Evolutionary conservation across 352 stramenopile genomes (phyloP).

Genomic region (Phytophthora capsici): DNA sequence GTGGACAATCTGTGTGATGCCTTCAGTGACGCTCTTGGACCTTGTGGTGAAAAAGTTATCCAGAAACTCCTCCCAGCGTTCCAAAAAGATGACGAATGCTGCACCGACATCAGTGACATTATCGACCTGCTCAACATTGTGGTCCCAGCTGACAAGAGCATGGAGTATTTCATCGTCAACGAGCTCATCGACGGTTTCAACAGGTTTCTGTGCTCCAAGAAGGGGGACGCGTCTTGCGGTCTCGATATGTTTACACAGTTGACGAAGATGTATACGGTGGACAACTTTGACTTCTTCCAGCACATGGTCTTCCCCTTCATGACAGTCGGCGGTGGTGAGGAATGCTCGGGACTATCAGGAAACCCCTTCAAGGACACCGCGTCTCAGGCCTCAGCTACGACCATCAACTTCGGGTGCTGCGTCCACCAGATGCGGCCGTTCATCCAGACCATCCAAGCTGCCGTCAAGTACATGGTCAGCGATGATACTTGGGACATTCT

Average conservation of each 20-base stretch:
- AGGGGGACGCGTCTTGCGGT: slow-evolving; percentile 43
- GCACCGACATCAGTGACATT: slow-evolving; percentile 52
- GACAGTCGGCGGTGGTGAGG: slow-evolving; percentile 35
- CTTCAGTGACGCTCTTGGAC: slow-evolving; percentile 42
- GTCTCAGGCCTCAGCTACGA: slow-evolving; percentile 33
- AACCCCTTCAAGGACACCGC: slow-evolving; percentile 46
- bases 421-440: slow-evolving; percentile 52
- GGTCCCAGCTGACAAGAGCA: slow-evolving; percentile 42
- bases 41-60: slow-evolving; percentile 48
- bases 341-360: slow-evolving; percentile 51
- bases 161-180: slow-evolving; percentile 52
- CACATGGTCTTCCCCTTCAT: slow-evolving; percentile 61
- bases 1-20: slow-evolving; percentile 56
- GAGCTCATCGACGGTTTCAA: slow-evolving; percentile 64
- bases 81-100: slow-evolving; percentile 54
- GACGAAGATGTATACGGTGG: slow-evolving; percentile 47
- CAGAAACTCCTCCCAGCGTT: slow-evolving; percentile 40
- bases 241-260: slow-evolving; percentile 52
- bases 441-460: slow-evolving; percentile 49
- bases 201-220: slow-evolving; percentile 54
- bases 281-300: slow-evolving; percentile 53
- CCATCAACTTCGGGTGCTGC: slow-evolving; percentile 60
- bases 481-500: slow-evolving; percentile 45
- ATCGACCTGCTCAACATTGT: slow-evolving; percentile 62
- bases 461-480: slow-evolving; percentile 42